Evolutionary conservation across 2,329 filamentous ascomycete species (phyloP).

Genomic region (Cercospora sojina): DNA sequence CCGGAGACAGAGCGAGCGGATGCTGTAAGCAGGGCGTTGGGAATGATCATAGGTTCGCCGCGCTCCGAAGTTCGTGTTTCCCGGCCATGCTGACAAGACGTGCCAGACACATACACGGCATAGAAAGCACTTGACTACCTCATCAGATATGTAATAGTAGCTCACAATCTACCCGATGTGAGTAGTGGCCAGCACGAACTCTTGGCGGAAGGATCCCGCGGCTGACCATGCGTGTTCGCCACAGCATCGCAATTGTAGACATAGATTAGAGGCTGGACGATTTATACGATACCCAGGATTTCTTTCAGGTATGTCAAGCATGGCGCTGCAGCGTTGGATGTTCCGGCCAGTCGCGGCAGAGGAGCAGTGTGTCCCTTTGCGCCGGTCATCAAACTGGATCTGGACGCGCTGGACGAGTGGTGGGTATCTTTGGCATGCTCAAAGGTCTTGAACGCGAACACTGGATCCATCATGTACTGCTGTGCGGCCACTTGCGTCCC

Average conservation of each 20-base stretch:
- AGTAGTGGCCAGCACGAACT: conserved; percentile 8
- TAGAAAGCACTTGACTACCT: conserved; percentile 24
- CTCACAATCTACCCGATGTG: conserved; percentile 25
- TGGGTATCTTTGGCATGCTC: not conserved
- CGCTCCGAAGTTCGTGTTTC: not conserved
- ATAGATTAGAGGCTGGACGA: conserved; percentile 39
- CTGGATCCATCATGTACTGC: not conserved
- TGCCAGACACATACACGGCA: conserved; percentile 26
- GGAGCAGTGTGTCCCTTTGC: not conserved
- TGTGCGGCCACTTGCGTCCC: not conserved
- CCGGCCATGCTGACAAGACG: not conserved
- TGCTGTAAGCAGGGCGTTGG: conserved; percentile 19
- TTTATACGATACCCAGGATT: conserved; percentile 30
- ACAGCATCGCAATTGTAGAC: conserved; percentile 34
- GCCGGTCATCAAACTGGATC: not conserved
- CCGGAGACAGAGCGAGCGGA: not conserved
- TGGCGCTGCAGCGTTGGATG: not conserved
- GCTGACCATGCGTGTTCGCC: not conserved
- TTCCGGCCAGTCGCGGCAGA: not conserved
- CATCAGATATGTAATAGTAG: conserved; percentile 33
- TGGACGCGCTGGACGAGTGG: not conserved
- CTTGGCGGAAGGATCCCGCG: not conserved
- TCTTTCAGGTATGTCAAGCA: conserved; percentile 26
- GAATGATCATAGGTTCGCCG: conserved; percentile 34
- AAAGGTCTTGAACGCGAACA: not conserved